These are phyloP conservation scores for Ceratonia siliqua DNA, from an alignment of 306 rosid genomes.

Conservation along the genomic window DNA sequence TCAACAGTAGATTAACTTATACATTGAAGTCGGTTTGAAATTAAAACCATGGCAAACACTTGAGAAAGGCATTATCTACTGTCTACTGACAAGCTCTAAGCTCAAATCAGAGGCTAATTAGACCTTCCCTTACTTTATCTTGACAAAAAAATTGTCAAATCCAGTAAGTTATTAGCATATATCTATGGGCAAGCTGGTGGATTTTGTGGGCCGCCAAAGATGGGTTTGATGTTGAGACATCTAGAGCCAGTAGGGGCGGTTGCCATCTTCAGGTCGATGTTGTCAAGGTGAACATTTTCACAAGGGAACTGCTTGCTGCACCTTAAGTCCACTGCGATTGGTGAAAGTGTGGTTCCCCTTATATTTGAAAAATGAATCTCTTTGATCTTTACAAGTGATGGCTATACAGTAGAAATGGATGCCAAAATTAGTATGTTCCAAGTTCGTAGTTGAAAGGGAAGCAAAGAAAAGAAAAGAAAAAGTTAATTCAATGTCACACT, in stretches of 20 bases:
- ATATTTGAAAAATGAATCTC: conserved; percentile 48
- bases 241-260: conserved; percentile 12
- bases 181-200: conserved; percentile 34
- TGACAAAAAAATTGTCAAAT: neutral
- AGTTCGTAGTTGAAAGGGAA: neutral
- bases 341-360: conserved; percentile 55
- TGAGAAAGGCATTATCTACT: conserved; percentile 4
- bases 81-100: neutral
- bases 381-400: conserved; percentile 56
- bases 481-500: neutral
- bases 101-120: neutral
- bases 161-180: neutral
- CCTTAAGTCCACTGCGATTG: conserved; percentile 47
- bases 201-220: conserved; percentile 5
- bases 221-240: conserved; percentile 45
- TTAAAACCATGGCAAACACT: no score
- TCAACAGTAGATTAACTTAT: neutral
- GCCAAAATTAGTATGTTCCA: conserved; percentile 2
- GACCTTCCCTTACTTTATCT: neutral
- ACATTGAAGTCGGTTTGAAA: neutral
- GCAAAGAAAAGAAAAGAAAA: neutral
- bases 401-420: conserved; percentile 28
- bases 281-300: conserved; percentile 32
- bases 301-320: conserved; percentile 62
- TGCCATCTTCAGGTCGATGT: conserved; percentile 47